These are phyloP conservation scores for Sporisorium scitamineum DNA, from an alignment of 1,284 basidiomycete species.

Conservation along the genomic window DNA sequence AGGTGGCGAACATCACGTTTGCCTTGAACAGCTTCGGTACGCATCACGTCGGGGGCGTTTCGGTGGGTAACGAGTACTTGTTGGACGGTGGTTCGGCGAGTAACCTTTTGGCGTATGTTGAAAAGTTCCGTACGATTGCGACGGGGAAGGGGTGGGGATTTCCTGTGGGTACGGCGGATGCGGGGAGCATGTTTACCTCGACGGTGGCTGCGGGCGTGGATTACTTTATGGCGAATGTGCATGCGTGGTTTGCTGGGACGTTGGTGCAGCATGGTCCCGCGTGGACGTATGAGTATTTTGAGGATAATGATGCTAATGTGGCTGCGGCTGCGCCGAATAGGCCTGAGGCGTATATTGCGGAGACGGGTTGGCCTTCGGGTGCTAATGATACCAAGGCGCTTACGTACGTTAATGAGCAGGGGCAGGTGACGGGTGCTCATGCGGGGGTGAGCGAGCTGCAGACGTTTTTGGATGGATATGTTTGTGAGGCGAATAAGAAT, in stretches of 20 bases:
- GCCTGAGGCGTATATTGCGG: conserved; percentile 45
- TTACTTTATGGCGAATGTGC: conserved; percentile 49
- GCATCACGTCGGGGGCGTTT: conserved; percentile 34
- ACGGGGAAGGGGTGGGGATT: conserved; percentile 27
- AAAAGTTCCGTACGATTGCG: conserved; percentile 32
- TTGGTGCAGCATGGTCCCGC: conserved; percentile 31
- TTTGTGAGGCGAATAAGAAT: conserved; percentile 41
- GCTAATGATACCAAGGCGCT: conserved; percentile 29
- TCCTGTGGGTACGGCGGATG: conserved; percentile 44
- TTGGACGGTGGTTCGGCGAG: conserved; percentile 33
- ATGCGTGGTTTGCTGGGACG: conserved; percentile 47
- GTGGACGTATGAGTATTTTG: conserved; percentile 45
- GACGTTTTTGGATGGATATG: conserved; percentile 40
- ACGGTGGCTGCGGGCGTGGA: conserved; percentile 41
- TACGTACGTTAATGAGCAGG: conserved; percentile 35
- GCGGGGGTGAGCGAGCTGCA: conserved; percentile 37
- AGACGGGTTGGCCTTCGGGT: conserved; percentile 42
- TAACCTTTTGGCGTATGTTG: conserved; percentile 35
- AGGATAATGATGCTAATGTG: conserved; percentile 26
- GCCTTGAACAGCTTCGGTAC: conserved; percentile 44
- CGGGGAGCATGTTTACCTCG: conserved; percentile 40
- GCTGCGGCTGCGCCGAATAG: conserved; percentile 32
- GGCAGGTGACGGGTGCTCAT: conserved; percentile 27
- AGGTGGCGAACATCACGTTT: conserved; percentile 40
- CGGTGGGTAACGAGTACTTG: conserved; percentile 50